A percentile compares a stretch with the other conserved stretches of the same genome.
Evolutionary conservation across 495 filamentous ascomycete species (phyloP).

Genomic region (Penicillium nucicola): DNA sequence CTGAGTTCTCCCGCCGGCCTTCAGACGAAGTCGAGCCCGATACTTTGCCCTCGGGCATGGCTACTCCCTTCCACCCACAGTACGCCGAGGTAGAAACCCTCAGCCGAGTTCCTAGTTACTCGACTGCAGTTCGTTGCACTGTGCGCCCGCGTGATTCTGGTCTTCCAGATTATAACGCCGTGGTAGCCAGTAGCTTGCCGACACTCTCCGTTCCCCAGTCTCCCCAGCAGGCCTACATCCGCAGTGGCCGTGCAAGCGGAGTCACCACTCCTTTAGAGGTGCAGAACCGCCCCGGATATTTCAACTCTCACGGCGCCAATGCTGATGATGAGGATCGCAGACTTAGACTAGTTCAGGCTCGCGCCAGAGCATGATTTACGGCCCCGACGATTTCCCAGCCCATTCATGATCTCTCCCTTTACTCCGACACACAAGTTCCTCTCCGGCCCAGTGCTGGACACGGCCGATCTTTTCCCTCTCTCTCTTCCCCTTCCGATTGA

Average conservation of each 20-base stretch:
- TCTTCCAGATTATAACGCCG: constrained; percentile 53
- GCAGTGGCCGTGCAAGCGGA: constrained; percentile 29
- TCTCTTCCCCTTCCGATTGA: background rate
- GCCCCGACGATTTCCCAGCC: background rate
- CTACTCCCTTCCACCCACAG: constrained; percentile 62
- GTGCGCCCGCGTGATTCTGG: constrained; percentile 45
- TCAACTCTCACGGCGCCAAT: constrained; percentile 20
- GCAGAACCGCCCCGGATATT: constrained; percentile 28
- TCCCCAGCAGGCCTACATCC: constrained; percentile 41
- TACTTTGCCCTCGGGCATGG: constrained; percentile 44
- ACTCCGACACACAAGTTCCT: background rate
- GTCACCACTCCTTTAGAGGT: constrained; percentile 30
- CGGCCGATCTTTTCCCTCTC: background rate
- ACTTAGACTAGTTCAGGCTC: constrained; percentile 39
- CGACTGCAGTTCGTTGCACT: constrained; percentile 65
- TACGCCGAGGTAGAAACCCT: constrained; percentile 60
- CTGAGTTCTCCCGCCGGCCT: constrained; percentile 51
- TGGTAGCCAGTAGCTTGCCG: constrained; percentile 33
- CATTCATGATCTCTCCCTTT: background rate
- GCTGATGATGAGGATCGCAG: constrained; percentile 41
- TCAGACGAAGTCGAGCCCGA: constrained; percentile 58
- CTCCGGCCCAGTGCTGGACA: constrained; percentile 2
- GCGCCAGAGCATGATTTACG: constrained; percentile 25
- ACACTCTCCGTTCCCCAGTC: constrained; percentile 31
- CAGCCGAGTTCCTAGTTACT: constrained; percentile 76